Evolutionary conservation across 768 basidiomycete species (phyloP).

Genomic region (Megacollybia marginata): DNA sequence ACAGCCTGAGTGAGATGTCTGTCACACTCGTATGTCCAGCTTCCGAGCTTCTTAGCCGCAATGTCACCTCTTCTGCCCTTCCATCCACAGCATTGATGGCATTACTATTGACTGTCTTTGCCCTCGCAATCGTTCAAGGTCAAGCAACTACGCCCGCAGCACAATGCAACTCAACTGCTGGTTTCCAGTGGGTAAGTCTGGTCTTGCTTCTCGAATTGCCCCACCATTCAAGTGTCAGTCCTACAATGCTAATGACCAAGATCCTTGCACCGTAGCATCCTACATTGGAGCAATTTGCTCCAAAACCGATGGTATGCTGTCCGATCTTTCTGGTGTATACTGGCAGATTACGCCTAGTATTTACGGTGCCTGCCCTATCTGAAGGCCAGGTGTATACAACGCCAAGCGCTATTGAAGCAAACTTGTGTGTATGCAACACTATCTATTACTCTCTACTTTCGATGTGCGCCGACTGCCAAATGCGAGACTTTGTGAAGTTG

Average conservation of each 20-base stretch:
- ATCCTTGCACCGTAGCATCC: slow-evolving; percentile 38
- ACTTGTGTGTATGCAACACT: slow-evolving; percentile 43
- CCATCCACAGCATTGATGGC: no score
- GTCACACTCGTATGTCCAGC: no score
- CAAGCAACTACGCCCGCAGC: neutral
- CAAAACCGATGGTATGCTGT: slow-evolving; percentile 23
- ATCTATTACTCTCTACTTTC: slow-evolving; percentile 46
- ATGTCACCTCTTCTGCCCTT: no score
- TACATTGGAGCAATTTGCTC: slow-evolving; percentile 32
- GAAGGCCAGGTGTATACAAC: slow-evolving; percentile 26
- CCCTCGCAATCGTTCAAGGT: no score
- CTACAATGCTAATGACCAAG: slow-evolving; percentile 30
- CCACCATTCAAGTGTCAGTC: slow-evolving; percentile 18
- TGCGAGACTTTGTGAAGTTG: slow-evolving; percentile 23
- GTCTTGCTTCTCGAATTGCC: neutral
- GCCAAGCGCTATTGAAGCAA: slow-evolving; percentile 24
- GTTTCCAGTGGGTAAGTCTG: neutral
- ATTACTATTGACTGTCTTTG: no score
- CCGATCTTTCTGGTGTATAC: neutral
- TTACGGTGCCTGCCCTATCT: slow-evolving; percentile 25
- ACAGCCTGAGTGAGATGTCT: no score
- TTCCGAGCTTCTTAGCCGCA: no score
- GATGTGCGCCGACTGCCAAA: slow-evolving; percentile 47
- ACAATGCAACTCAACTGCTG: neutral
- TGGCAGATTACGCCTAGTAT: slow-evolving; percentile 18